Percentiles rank a stretch among this genome's conserved stretches.
These are phyloP conservation scores for Colletotrichum sp. DNA, from an alignment of 2,329 filamentous ascomycete species.

Conservation along the genomic window DNA sequence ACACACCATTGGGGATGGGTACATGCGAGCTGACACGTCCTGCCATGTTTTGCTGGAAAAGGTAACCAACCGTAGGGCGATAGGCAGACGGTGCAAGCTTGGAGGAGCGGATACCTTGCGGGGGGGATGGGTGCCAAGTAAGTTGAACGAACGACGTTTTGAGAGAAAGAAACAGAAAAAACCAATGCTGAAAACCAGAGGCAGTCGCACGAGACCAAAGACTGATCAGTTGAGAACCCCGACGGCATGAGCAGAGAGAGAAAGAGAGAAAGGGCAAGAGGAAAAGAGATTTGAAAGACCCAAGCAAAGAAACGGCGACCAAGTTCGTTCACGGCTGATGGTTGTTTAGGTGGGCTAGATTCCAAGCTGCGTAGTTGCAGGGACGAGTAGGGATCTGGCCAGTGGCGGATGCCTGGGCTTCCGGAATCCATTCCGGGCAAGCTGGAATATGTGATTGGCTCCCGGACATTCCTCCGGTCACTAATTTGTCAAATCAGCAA, in stretches of 20 bases:
- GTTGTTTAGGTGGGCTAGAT: background rate
- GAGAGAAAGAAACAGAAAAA: too few relatives aligned
- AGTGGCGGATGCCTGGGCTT: background rate
- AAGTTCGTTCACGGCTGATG: background rate
- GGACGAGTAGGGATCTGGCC: background rate
- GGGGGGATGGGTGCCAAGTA: too few relatives aligned
- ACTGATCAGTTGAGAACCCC: background rate
- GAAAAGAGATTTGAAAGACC: background rate
- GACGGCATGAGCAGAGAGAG: accelerated
- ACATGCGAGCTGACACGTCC: too few relatives aligned
- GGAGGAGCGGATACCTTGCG: too few relatives aligned
- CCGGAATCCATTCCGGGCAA: background rate
- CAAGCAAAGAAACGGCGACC: background rate
- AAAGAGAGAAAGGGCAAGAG: background rate
- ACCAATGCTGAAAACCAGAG: too few relatives aligned
- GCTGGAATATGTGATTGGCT: background rate
- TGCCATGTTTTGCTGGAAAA: too few relatives aligned
- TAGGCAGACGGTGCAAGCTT: too few relatives aligned
- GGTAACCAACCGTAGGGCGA: too few relatives aligned
- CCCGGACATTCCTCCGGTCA: background rate
- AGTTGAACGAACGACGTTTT: too few relatives aligned
- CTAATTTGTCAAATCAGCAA: background rate
- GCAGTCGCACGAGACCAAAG: too few relatives aligned
- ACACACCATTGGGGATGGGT: too few relatives aligned
- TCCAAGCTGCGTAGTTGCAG: background rate